phyloP scores from a whole-genome alignment of 2,329 filamentous ascomycete genomes.

The Plectosphaerella plurivora region DNA sequence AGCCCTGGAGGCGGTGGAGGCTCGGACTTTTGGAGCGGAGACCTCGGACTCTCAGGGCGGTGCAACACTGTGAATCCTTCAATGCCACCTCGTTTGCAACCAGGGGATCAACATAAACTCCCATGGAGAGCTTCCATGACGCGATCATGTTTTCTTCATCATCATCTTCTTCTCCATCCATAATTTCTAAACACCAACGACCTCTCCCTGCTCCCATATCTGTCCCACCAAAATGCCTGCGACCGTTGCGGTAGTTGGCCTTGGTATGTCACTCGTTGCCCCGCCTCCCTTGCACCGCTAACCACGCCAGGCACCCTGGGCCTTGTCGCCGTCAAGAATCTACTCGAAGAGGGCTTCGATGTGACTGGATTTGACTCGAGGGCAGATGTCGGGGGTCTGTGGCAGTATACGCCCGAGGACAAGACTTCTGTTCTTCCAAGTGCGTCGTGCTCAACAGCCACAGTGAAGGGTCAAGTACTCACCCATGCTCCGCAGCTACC shows the following conservation, averaged over 20 bases:
- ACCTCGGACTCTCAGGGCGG: no score
- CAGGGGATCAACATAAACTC: no score
- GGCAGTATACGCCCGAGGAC: slow-evolving; percentile 6
- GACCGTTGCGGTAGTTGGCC: background rate
- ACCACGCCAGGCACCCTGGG: slow-evolving; percentile 6
- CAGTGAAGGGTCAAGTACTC: background rate
- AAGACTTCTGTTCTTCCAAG: slow-evolving; percentile 6
- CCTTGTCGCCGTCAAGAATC: slow-evolving; percentile 10
- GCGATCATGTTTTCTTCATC: no score
- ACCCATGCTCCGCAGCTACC: background rate
- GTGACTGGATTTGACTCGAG: slow-evolving; percentile 10
- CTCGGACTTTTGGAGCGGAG: no score
- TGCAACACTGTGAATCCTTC: no score
- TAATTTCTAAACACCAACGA: no score
- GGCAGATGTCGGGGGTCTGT: slow-evolving; percentile 9
- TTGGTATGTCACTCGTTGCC: background rate
- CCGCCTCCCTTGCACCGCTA: background rate
- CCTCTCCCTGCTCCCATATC: no score
- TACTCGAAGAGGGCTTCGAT: slow-evolving; percentile 10
- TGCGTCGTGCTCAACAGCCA: slow-evolving; percentile 1
- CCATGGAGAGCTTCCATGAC: no score
- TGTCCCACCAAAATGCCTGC: background rate
- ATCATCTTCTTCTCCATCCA: no score
- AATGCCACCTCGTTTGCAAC: no score
- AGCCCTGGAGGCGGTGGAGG: no score